Conservation (phyloP, 2,329 filamentous ascomycete species). For the Biscogniauxia marginata region DNA sequence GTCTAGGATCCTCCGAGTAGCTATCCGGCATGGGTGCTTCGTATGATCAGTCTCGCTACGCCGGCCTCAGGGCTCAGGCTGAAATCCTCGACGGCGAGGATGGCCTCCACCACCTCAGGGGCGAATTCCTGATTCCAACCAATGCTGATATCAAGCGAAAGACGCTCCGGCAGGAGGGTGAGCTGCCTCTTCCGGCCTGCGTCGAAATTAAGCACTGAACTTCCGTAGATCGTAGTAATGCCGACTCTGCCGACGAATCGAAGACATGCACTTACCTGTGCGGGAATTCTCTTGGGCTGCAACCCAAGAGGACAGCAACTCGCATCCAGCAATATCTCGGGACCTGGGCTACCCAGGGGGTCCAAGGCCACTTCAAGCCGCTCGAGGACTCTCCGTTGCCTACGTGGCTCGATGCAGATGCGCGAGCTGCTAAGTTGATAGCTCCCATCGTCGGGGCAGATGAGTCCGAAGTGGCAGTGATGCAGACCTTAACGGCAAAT, state of each 20-base stretch:
- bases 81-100: slow-evolving; percentile 29
- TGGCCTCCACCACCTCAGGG: slow-evolving; percentile 25
- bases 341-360: slow-evolving; percentile 75
- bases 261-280: slow-evolving; percentile 65
- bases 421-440: slow-evolving; percentile 62
- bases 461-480: slow-evolving; percentile 69
- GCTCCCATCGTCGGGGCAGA: slow-evolving; percentile 70
- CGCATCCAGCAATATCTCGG: slow-evolving; percentile 68
- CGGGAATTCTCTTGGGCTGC: slow-evolving; percentile 76
- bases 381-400: slow-evolving; percentile 59
- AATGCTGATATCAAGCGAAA: slow-evolving; percentile 31
- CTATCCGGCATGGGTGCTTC: slow-evolving; percentile 21
- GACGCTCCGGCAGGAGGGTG: slow-evolving; percentile 27
- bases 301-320: slow-evolving; percentile 62
- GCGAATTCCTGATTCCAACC: slow-evolving; percentile 32
- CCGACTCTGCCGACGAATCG: slow-evolving; percentile 25
- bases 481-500: slow-evolving; percentile 78
- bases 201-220: slow-evolving; percentile 20
- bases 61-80: slow-evolving; percentile 29
- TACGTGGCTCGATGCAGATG: slow-evolving; percentile 71
- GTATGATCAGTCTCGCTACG: slow-evolving; percentile 19
- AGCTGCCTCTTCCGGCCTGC: slow-evolving; percentile 17
- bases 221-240: slow-evolving; percentile 27
- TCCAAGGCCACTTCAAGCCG: slow-evolving; percentile 73
- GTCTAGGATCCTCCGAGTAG: background rate